Percentiles rank a stretch among this genome's conserved stretches.
These are phyloP conservation scores for Cyberlindnera suaveolens DNA, from an alignment of 805 yeast genomes.

Conservation along the genomic window DNA sequence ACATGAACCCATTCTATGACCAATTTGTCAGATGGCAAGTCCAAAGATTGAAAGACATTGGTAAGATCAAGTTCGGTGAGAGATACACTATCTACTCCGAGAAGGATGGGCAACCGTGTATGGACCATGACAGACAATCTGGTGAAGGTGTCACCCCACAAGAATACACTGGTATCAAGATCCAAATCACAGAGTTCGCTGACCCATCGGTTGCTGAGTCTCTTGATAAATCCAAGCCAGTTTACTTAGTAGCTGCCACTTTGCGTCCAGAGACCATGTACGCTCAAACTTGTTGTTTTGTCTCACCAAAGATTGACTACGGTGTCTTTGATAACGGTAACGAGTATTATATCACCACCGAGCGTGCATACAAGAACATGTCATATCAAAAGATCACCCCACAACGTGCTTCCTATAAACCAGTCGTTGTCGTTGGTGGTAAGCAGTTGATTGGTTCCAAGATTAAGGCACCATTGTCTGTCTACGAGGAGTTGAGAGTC, in stretches of 20 bases:
- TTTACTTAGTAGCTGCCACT: conserved; percentile 90
- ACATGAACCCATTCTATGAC: conserved; percentile 91
- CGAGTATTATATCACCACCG: conserved; percentile 76
- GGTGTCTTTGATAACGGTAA: conserved; percentile 86
- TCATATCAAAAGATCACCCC: conserved; percentile 91
- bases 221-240: conserved; percentile 49
- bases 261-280: conserved; percentile 98
- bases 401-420: conserved; percentile 66
- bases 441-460: conserved; percentile 74
- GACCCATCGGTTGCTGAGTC: conserved; percentile 35
- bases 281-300: conserved; percentile 97
- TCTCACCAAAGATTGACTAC: conserved; percentile 87
- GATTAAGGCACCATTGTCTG: conserved; percentile 79
- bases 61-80: conserved; percentile 96
- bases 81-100: conserved; percentile 96
- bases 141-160: conserved; percentile 98
- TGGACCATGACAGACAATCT: conserved; percentile 96
- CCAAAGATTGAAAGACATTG: conserved; percentile 74
- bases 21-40: conserved; percentile 96
- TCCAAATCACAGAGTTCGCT: conserved; percentile 56
- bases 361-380: conserved; percentile 97
- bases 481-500: conserved; percentile 63
- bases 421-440: conserved; percentile 62
- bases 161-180: conserved; percentile 92
- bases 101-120: conserved; percentile 98